Base-by-base conservation (phyloP, 2,329 filamentous ascomycete genomes). In the Aspergillus fijiensis region DNA sequence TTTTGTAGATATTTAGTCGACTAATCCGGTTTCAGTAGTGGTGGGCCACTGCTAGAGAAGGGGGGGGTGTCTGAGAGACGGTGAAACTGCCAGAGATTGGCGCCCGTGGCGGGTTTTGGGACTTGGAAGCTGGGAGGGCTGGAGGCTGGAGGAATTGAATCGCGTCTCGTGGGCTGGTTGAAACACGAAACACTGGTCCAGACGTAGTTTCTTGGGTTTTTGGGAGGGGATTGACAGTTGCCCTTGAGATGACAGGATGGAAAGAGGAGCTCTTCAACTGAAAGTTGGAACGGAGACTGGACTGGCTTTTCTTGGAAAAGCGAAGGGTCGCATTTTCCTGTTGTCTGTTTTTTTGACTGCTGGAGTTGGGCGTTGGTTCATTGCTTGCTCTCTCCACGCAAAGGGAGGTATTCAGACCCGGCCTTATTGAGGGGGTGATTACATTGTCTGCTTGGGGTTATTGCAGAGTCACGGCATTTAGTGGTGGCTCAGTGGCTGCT, bases 131-230 rank as follows among this genome's bases (percentile, higher is more conserved):
- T 3, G 23, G 4, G 23, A 23, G 23, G 4, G 23, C 23, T 23
- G 3, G 23, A 23, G 23, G 23, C 23, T 23, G 23, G 23, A 23
- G 23, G 23, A 23, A 4, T 4, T 1, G 27, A 29, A 29, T 29
- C 9, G 27, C 27, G 27, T 29, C 7, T 29, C 27, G 27, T 29
- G 47, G 19, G 19, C 11, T 33, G 55, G 58, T 60, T 67, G 66
- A 69, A 68, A 69, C 67, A 64, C 67, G 66, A 69, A 68, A 69
- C 67, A 64, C 67, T 68, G 66, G 67, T 63, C 57, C 57, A 61
- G 65, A 61, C 58, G 33, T 35, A 33, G 35, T 42, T 27, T 53
- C 23, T 12, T 14, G 51, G 53, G 23, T 4, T 4, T 23, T 23
- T 1, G 23, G 23, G 23, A 23, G 23, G 23, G 19, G 53, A 35